Conservation (phyloP, 306 rosid species). For the Gleditsia sinensis region DNA sequence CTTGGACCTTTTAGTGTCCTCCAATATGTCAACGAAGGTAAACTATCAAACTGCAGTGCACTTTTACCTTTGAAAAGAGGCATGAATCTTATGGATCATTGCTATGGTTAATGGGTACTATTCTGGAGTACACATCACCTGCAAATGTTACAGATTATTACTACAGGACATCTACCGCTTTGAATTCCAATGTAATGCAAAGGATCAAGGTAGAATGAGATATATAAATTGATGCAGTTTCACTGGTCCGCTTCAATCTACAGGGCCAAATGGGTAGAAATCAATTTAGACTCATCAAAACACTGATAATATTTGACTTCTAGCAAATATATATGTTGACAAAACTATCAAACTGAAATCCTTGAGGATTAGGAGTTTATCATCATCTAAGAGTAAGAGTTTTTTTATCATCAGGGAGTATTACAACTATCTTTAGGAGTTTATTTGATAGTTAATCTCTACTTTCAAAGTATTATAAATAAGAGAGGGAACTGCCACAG, state of each 20-base stretch:
- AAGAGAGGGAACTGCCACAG: too few relatives aligned
- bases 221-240: neutral
- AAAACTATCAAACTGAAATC: too few relatives aligned
- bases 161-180: neutral
- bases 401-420: too few relatives aligned
- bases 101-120: neutral
- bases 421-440: too few relatives aligned
- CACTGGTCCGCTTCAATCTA: neutral
- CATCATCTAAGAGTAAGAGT: too few relatives aligned
- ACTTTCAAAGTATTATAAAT: too few relatives aligned
- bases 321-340: neutral
- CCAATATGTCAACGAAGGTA: slow-evolving; percentile 1
- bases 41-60: neutral
- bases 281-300: neutral
- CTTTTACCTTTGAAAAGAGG: neutral
- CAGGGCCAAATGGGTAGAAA: neutral
- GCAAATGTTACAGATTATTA: neutral
- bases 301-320: neutral
- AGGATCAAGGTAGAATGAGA: neutral
- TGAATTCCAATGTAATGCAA: neutral
- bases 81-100: neutral
- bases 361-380: too few relatives aligned
- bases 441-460: too few relatives aligned
- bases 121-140: slow-evolving; percentile 18
- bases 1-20: neutral